Evolutionary conservation across 345 rosid genomes (phyloP).

Genomic region (Gossypium australe): DNA sequence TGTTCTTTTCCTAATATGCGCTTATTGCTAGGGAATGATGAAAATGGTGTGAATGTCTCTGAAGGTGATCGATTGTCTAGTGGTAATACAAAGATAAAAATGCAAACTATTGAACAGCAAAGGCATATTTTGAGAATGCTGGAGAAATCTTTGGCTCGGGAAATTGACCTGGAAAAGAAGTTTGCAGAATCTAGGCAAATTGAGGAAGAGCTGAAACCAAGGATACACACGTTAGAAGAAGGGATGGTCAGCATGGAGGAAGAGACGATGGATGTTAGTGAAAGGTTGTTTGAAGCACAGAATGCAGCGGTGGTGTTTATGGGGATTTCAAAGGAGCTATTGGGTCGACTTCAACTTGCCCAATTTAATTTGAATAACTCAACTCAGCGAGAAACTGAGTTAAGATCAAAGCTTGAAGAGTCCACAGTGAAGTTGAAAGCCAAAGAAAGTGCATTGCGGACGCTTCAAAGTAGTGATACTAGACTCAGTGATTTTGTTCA

Average conservation of each 20-base stretch:
- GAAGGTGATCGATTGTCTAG: conserved; percentile 39
- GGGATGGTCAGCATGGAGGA: conserved; percentile 57
- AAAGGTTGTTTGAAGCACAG: conserved; percentile 63
- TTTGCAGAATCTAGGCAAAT: conserved; percentile 56
- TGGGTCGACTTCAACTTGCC: conserved; percentile 53
- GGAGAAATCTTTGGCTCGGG: conserved; percentile 91
- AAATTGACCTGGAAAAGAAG: conserved; percentile 85
- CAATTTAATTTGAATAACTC: conserved; percentile 67
- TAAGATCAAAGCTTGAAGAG: conserved; percentile 46
- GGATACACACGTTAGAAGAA: conserved; percentile 49
- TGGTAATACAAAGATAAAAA: conserved; percentile 41
- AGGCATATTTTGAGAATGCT: conserved; percentile 78
- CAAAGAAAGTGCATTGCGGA: conserved; percentile 46
- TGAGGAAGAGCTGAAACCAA: conserved; percentile 51
- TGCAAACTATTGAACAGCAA: conserved; percentile 84
- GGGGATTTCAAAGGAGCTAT: conserved; percentile 67
- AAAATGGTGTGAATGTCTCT: conserved; percentile 19
- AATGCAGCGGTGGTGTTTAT: conserved; percentile 61
- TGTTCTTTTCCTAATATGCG: conserved; percentile 14
- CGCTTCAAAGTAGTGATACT: conserved; percentile 43
- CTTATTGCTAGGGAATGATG: conserved; percentile 44
- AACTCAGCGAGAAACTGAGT: conserved; percentile 43
- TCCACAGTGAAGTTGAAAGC: conserved; percentile 43
- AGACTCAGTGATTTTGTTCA: conserved; percentile 37
- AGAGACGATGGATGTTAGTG: conserved; percentile 49